Evolutionary conservation across 352 stramenopile genomes (phyloP), one percentile per base, ranked within the genome.

Genomic region (Phytophthora ohioensis): DNA sequence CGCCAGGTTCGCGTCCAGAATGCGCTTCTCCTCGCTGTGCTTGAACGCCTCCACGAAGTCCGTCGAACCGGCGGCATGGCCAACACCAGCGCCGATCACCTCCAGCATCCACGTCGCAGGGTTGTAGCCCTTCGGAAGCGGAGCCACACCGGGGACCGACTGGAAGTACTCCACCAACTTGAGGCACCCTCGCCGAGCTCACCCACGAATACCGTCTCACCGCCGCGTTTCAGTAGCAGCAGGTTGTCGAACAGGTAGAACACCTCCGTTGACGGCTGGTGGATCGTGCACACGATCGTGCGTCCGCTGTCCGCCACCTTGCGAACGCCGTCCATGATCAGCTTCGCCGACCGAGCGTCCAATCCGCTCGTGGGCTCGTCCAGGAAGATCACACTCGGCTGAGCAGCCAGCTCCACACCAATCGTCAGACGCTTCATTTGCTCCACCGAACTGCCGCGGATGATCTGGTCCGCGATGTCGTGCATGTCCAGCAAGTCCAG

Each of bases 261-360:
- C 10, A 97, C 85, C 46, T 97, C 87, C 3, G 78, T 88, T 13
- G 80, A 87, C 15, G 93, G 91, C 72, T 98, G 91, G 74, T 97
- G 92, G 73, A 98, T 98, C 39, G 90, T 97, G 54, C 92, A 96
- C 2, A 97, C 69, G 17, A 98, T 84, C 15, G 82, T 92, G 10
- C 79, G 66, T 11, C 89, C 87, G 35, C 76, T 81, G 48, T 61
- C 57, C 10, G 90, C 88, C 51, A 97, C 79, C 55, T 93, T 92
- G 52, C 92, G 87, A 21, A 97, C 74, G 0, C 93, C 78, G 35
- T 90, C 76, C 57, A 96, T 90, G 12, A 97, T 67, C 48, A 91
- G 73, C 52, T 94, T 82, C 9, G 92, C 91, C 13, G 76, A 84
- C 2, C 57, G 57, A 52, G 80, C 82, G 71, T 97, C 92, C 11